Percentiles rank a stretch among this genome's conserved stretches.
Conservation (phyloP, 169 alveolate genomes). For the Cryptosporidium ryanae region DNA sequence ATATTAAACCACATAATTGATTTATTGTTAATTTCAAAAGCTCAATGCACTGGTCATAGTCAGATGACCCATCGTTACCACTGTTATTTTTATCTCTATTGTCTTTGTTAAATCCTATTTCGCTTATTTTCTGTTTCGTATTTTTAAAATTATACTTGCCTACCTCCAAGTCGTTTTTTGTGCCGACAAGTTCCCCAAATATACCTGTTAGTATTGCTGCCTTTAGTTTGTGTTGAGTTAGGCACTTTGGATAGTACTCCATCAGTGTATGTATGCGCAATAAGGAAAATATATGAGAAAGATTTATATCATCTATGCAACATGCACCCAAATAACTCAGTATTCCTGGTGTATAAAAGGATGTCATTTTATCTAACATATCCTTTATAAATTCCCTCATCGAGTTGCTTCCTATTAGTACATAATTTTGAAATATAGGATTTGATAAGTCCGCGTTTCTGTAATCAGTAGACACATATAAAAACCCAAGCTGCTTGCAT, state of each 20-base stretch:
- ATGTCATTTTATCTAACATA: constrained; percentile 45
- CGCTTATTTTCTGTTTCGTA: constrained; percentile 5
- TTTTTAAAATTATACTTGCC: constrained; percentile 22
- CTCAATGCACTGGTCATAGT: constrained; percentile 54
- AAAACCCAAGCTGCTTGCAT: constrained; percentile 68
- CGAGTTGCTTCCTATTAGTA: constrained; percentile 39
- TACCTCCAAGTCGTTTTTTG: constrained; percentile 40
- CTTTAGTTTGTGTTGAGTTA: constrained; percentile 40
- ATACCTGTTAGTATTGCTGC: constrained; percentile 53
- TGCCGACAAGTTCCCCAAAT: constrained; percentile 50
- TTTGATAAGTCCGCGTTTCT: constrained; percentile 18
- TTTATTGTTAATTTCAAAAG: constrained; percentile 51
- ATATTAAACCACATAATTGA: constrained; percentile 46
- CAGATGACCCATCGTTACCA: not conserved
- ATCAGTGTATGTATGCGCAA: constrained; percentile 42
- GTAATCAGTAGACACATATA: constrained; percentile 51
- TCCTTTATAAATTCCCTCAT: constrained; percentile 52
- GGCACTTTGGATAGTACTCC: constrained; percentile 58
- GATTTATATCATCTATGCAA: constrained; percentile 60
- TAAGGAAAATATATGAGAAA: constrained; percentile 55
- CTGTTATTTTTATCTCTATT: not conserved
- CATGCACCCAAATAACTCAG: constrained; percentile 71
- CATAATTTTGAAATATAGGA: constrained; percentile 60
- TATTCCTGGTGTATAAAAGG: constrained; percentile 66
- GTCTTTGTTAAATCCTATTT: not conserved